phyloP scores from a whole-genome alignment of 2,329 filamentous ascomycete genomes.

The Fusarium sp. region DNA sequence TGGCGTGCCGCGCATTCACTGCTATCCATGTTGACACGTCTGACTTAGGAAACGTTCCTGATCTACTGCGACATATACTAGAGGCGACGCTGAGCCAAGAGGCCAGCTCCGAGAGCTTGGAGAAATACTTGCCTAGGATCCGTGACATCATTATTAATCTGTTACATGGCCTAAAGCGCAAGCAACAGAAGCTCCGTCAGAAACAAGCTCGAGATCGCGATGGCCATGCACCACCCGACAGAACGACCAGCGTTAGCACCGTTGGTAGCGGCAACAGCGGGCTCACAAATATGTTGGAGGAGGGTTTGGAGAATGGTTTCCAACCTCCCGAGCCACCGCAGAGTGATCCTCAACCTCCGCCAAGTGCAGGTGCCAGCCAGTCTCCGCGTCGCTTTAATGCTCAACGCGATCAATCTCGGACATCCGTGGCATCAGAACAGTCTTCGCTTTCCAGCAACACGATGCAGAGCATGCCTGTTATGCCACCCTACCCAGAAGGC shows the following conservation, averaged over 20 bases:
- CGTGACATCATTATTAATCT: slow-evolving; percentile 99
- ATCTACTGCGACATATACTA: slow-evolving; percentile 88
- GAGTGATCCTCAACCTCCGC: slow-evolving; percentile 47
- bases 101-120: slow-evolving; percentile 92
- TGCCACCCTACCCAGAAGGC: slow-evolving; percentile 79
- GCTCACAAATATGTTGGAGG: slow-evolving; percentile 72
- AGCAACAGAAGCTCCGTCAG: slow-evolving; percentile 88
- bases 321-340: slow-evolving; percentile 58
- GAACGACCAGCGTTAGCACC: slow-evolving; percentile 73
- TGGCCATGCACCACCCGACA: slow-evolving; percentile 60
- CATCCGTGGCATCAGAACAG: slow-evolving; percentile 69
- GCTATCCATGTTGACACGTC: slow-evolving; percentile 96
- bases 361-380: slow-evolving; percentile 50
- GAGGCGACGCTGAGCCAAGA: slow-evolving; percentile 98
- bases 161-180: slow-evolving; percentile 94
- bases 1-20: slow-evolving; percentile 96
- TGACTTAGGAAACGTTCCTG: slow-evolving; percentile 95
- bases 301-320: slow-evolving; percentile 71
- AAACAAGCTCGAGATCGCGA: slow-evolving; percentile 72
- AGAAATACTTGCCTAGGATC: slow-evolving; percentile 93
- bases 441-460: slow-evolving; percentile 81
- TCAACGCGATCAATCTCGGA: slow-evolving; percentile 67
- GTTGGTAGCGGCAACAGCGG: slow-evolving; percentile 69
- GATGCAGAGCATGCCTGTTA: slow-evolving; percentile 82
- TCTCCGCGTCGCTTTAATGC: slow-evolving; percentile 66